Conservation (phyloP, 208 protist genomes). For the Leptomonas seymouri region DNA sequence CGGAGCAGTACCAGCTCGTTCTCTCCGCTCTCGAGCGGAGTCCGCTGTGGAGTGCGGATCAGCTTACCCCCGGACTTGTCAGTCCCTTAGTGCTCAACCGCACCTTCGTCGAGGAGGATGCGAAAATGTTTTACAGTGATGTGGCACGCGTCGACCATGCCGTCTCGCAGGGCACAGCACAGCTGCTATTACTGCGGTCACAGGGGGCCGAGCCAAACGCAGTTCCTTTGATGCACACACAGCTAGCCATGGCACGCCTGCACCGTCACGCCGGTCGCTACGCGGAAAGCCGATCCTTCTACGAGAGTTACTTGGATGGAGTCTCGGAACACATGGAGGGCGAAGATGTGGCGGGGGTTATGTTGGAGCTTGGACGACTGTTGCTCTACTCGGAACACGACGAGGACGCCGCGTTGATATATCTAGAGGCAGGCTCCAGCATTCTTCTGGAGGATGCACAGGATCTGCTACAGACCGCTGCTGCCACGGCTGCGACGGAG, state of each 20-base stretch:
- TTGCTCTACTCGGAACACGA: slow-evolving; percentile 41
- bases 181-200: slow-evolving; percentile 45
- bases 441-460: slow-evolving; percentile 69
- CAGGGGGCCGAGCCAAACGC: slow-evolving; percentile 26
- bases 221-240: slow-evolving; percentile 33
- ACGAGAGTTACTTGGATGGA: slow-evolving; percentile 63
- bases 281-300: slow-evolving; percentile 50
- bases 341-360: slow-evolving; percentile 53
- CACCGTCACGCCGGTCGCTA: slow-evolving; percentile 46
- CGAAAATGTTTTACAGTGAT: slow-evolving; percentile 49
- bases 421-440: slow-evolving; percentile 63
- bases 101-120: slow-evolving; percentile 62
- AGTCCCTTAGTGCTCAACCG: slow-evolving; percentile 37
- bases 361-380: slow-evolving; percentile 77
- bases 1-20: slow-evolving; percentile 55
- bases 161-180: slow-evolving; percentile 53
- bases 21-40: slow-evolving; percentile 44
- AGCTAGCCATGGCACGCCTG: slow-evolving; percentile 67
- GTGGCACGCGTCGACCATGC: slow-evolving; percentile 43
- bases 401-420: slow-evolving; percentile 39
- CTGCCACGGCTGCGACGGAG: background rate
- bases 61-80: slow-evolving; percentile 58
- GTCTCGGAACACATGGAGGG: slow-evolving; percentile 44
- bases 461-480: slow-evolving; percentile 11
- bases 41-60: slow-evolving; percentile 39